Percentiles rank a stretch among this genome's conserved stretches.
Evolutionary conservation across 2,329 filamentous ascomycete genomes (phyloP).

Genomic region (Dothideomycetes sp.): DNA sequence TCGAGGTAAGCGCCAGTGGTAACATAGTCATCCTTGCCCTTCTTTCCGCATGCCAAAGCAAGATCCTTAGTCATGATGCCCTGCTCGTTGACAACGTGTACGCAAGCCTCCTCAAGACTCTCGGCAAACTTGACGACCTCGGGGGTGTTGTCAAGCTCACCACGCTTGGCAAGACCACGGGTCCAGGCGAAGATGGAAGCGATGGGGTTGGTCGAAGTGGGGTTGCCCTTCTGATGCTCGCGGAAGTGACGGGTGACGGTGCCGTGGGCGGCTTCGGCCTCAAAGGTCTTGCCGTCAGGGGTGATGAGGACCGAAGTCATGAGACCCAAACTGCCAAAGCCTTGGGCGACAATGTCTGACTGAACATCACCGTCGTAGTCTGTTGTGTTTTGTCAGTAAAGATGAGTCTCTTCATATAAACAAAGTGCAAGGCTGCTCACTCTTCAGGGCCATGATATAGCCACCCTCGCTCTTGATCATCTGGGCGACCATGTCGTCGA

Average conservation of each 20-base stretch:
- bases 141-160: conserved; percentile 85
- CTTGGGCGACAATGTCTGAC: conserved; percentile 96
- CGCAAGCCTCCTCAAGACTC: conserved; percentile 81
- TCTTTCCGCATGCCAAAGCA: conserved; percentile 88
- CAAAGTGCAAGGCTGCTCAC: conserved; percentile 43
- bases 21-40: conserved; percentile 74
- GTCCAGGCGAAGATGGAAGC: conserved; percentile 99
- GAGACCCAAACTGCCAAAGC: conserved; percentile 92
- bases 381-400: conserved; percentile 31
- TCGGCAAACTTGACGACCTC: conserved; percentile 88
- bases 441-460: conserved; percentile 97
- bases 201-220: conserved; percentile 97
- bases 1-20: conserved; percentile 87
- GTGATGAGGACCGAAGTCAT: conserved; percentile 98
- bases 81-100: conserved; percentile 88
- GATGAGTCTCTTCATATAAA: conserved; percentile 5
- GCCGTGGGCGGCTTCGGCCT: conserved; percentile 95
- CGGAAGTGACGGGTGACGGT: conserved; percentile 98
- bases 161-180: conserved; percentile 83
- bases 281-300: conserved; percentile 91
- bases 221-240: conserved; percentile 94
- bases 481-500: conserved; percentile 99
- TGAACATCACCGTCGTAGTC: conserved; percentile 99
- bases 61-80: conserved; percentile 99
- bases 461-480: conserved; percentile 99